Evolutionary conservation across 495 filamentous ascomycete genomes (phyloP), one percentile per base, ranked within the genome.

Genomic region (Penicillium egyptiacum): DNA sequence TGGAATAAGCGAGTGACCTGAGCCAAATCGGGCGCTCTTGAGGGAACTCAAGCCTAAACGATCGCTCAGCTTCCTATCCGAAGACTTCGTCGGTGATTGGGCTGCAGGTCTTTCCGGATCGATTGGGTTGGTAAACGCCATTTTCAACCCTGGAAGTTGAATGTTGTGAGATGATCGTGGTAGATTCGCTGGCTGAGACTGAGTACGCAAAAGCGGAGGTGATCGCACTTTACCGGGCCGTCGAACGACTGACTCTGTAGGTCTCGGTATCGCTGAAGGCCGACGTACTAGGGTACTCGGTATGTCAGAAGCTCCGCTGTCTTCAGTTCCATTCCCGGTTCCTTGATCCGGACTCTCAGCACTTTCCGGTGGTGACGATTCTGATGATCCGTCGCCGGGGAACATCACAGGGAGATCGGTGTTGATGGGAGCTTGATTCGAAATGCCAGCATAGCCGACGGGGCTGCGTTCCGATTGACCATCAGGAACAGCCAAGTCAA

Each of bases 1-100:
- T 25, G 95, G 95, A 56, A 99, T 98, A 30, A 91, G 79, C 6
- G 93, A 95, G 33, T 88, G 83, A 3, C 79, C 81, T 2, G 78
- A 53, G n/a, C 67, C 61, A 55, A 88, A 83, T 28, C 83, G 81
- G 42, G 79, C 77, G 61, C 73, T 70, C 63, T 90, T 88, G 26
- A 91, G 70, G 20, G 80, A 75, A 53, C 69, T 75, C 6, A 91
- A 59, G 2, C 82, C 81, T 20, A 92, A 69, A 39, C 88, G 81
- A 35, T 89, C 88, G 4, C 81, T 79, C 4, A 92, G 70, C 63
- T 88, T 91, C 68, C 87, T 92, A 40, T 94, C 91, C 3, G 75
- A 69, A 42, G 81, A 72, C 44, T 79, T 76, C 10, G 70, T 67
- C 14, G 64, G 64, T 22, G 63, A 61, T 6, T 76, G 67, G 17